Percentiles rank a stretch among this genome's conserved stretches.
Conservation (phyloP, 148 eudicot species). For the Fagopyrum esculentum region DNA sequence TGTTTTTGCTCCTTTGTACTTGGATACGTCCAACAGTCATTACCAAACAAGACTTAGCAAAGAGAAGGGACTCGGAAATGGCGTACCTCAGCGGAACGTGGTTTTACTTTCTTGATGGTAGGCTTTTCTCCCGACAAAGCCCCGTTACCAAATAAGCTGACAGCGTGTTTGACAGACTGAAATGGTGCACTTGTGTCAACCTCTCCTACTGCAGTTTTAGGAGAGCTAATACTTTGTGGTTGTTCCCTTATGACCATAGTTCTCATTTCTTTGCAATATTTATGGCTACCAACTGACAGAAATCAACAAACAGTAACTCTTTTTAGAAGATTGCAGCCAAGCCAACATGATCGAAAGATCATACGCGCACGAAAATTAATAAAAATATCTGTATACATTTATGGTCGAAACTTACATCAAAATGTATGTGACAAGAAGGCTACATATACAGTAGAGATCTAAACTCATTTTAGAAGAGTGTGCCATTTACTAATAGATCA, state of each 20-base stretch:
- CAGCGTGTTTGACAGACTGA: constrained; percentile 98
- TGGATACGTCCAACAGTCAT: background rate
- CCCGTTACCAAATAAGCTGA: constrained; percentile 86
- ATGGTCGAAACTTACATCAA: background rate
- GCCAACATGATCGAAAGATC: background rate
- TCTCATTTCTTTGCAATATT: background rate
- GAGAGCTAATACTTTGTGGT: constrained; percentile 42
- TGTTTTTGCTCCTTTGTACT: background rate
- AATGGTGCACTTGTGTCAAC: constrained; percentile 96
- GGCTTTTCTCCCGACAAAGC: constrained; percentile 69
- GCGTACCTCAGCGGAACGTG: constrained; percentile 73
- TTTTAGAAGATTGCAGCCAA: background rate
- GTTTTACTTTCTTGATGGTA: constrained; percentile 54
- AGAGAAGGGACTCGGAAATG: background rate
- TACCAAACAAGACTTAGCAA: background rate
- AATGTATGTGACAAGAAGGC: constrained; percentile 2
- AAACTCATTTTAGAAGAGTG: background rate
- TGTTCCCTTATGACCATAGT: constrained; percentile 31
- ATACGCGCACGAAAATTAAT: background rate
- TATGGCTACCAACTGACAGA: background rate
- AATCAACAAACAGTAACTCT: background rate
- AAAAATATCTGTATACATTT: background rate
- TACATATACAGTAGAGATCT: background rate
- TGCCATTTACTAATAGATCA: background rate
- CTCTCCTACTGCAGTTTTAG: constrained; percentile 81